Percentiles rank a stretch among this genome's conserved stretches.
These are phyloP conservation scores for Fraxinus ornus DNA, from an alignment of 305 asterid species.

Conservation along the genomic window DNA sequence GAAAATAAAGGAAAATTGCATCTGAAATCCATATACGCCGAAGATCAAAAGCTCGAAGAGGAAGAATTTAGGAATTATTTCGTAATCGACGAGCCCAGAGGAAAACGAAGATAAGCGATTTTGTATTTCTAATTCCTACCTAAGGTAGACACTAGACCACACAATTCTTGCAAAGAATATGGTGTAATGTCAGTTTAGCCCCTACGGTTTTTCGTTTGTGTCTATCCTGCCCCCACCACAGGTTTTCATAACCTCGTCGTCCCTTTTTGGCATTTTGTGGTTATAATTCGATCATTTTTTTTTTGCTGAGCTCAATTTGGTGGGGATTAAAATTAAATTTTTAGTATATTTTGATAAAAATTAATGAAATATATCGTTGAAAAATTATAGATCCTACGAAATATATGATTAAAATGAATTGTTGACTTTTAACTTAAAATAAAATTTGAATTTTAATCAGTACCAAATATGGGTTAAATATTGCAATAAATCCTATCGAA, in stretches of 20 bases:
- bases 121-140: background rate
- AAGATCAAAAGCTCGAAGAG: constrained; percentile 10
- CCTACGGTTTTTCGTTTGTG: background rate
- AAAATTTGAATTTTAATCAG: no score
- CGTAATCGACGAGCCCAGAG: background rate
- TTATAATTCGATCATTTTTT: background rate
- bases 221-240: background rate
- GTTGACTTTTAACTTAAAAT: no score
- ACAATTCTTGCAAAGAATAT: background rate
- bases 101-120: background rate
- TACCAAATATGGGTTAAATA: no score
- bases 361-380: no score
- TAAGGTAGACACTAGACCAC: background rate
- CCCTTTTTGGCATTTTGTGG: background rate
- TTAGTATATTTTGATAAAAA: no score
- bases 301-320: no score
- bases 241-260: background rate
- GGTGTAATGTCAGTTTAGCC: background rate
- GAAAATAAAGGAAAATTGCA: constrained; percentile 20
- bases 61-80: background rate
- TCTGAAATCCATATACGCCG: constrained; percentile 49
- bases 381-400: no score
- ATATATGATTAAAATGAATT: no score
- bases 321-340: no score
- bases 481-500: background rate